These are phyloP conservation scores for Taphrina populina DNA, from an alignment of 1,139 yeast species.

Conservation along the genomic window DNA sequence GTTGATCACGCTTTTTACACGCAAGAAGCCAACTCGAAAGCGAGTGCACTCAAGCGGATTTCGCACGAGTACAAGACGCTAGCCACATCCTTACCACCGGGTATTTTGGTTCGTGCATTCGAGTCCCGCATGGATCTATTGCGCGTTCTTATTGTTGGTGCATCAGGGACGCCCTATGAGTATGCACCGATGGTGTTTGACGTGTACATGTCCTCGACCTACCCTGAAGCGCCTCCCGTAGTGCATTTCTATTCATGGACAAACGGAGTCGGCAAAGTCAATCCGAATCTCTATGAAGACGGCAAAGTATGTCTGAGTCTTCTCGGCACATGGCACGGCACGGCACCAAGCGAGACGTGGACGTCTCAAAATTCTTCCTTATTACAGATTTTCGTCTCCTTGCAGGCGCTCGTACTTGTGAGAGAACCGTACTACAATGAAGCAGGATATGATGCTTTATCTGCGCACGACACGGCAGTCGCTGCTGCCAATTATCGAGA, in stretches of 20 bases:
- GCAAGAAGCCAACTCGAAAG: not conserved
- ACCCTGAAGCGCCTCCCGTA: slow-evolving; percentile 37
- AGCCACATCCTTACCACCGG: slow-evolving; percentile 36
- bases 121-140: slow-evolving; percentile 37
- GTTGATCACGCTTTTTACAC: slow-evolving; percentile 7
- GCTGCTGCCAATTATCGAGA: slow-evolving; percentile 37
- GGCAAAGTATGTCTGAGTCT: slow-evolving; percentile 39
- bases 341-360: slow-evolving; percentile 36
- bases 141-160: slow-evolving; percentile 38
- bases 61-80: slow-evolving; percentile 36
- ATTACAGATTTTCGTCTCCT: slow-evolving; percentile 38
- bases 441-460: slow-evolving; percentile 38
- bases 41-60: slow-evolving; percentile 3
- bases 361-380: slow-evolving; percentile 36
- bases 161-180: slow-evolving; percentile 39
- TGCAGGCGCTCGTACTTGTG: slow-evolving; percentile 38
- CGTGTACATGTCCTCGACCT: slow-evolving; percentile 34
- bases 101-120: slow-evolving; percentile 38
- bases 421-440: slow-evolving; percentile 39
- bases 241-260: slow-evolving; percentile 39
- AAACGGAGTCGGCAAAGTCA: slow-evolving; percentile 39
- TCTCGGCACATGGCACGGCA: slow-evolving; percentile 40
- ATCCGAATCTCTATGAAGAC: slow-evolving; percentile 39
- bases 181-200: slow-evolving; percentile 39
- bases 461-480: slow-evolving; percentile 36